These are phyloP conservation scores for Cryomyces antarcticus DNA, from an alignment of 495 filamentous ascomycete genomes.

Conservation along the genomic window DNA sequence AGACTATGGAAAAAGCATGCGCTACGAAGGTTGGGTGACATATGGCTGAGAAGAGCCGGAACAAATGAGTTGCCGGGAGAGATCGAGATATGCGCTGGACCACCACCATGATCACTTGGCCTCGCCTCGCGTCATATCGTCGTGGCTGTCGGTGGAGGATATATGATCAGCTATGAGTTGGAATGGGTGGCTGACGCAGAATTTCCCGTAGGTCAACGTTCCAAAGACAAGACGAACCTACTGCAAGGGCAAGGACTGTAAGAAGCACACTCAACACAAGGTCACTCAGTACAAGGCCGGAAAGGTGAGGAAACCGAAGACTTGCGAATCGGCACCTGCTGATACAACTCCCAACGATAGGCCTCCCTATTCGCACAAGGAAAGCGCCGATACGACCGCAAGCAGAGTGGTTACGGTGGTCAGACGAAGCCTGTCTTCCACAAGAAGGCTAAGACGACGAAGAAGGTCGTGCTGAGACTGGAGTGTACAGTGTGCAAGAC, in stretches of 20 bases:
- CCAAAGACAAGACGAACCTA: slow-evolving; percentile 82
- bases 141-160: too few species aligned
- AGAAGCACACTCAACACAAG: slow-evolving; percentile 86
- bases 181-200: too few species aligned
- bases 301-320: slow-evolving; percentile 34
- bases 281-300: slow-evolving; percentile 95
- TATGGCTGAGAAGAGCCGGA: too few species aligned
- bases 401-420: slow-evolving; percentile 99
- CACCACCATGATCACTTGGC: too few species aligned
- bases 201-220: slow-evolving; percentile 46
- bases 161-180: too few species aligned
- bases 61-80: too few species aligned
- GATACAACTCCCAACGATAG: slow-evolving; percentile 20
- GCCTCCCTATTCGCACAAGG: slow-evolving; percentile 90
- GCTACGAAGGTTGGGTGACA: too few species aligned
- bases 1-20: too few species aligned
- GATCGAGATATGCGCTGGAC: too few species aligned
- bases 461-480: slow-evolving; percentile 96
- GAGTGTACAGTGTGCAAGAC: slow-evolving; percentile 95
- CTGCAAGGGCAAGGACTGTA: slow-evolving; percentile 89
- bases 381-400: slow-evolving; percentile 99
- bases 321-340: too few species aligned
- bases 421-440: slow-evolving; percentile 99
- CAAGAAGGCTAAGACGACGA: slow-evolving; percentile 99
- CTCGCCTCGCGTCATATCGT: too few species aligned